Base-by-base conservation (phyloP, 1,139 yeast genomes). In the Geotrichum europaeum region DNA sequence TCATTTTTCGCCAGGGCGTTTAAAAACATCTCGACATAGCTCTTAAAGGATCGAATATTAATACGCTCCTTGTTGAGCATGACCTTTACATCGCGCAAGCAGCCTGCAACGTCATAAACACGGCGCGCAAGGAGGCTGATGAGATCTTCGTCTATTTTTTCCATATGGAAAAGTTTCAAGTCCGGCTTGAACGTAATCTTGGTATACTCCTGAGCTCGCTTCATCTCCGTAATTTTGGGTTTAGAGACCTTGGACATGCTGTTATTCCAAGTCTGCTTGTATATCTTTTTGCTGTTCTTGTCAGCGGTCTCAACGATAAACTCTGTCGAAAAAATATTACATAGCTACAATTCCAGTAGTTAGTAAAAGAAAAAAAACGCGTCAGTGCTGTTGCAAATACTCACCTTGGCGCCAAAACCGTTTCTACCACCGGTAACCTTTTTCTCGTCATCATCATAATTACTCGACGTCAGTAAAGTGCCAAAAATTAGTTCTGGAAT, bases 381-480 rank as follows among this genome's bases (percentile, higher is more conserved):
- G 49, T 18, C 30, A 7, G 49, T n/a, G 47, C 47, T 22, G 18
- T 15, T n/a, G 25, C 20, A 18, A n/a, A n/a, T 3, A 61, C 66
- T 53, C 64, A 67, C 78, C 73, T 95, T 95, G 56, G 99, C 99
- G 75, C 99, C 99, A 72, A 84, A 95, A 66, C 99, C 99, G 72
- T 95, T 95, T 79, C 99, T 84, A 75, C 99, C 99, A 78, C 99
- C 99, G 1, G 97, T 90, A 32, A 95, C 98, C 73, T 95, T 95
- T 76, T 89, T 89, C 70, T 94, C 88, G 66, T 94, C 84, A 72
- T 95, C 99, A 72, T 95, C 97, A 73, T 95, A 95, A 74, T 95
- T 95, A 43, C 97, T 89, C 2, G 98, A 92, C 0, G 99, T 95
- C 68, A 95, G 81, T 65, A 95, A 81, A 71, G 94, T 91, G 62